phyloP scores from a whole-genome alignment of 108 stramenopile species.

The Skeletonema costatum region DNA sequence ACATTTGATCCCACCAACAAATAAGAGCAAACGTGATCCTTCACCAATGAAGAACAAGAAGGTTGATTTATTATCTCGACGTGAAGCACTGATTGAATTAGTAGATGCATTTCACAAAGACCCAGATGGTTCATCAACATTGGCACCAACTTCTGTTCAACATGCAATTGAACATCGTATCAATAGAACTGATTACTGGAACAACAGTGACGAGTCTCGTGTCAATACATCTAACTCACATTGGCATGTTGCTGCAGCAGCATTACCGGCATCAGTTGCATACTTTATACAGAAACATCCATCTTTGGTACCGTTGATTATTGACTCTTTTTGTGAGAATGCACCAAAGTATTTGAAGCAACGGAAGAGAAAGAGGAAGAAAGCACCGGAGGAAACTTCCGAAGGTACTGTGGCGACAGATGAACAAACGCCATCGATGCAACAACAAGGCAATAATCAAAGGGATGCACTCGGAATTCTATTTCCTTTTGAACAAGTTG shows the following conservation, averaged over 20 bases:
- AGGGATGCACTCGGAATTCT: conserved; percentile 10
- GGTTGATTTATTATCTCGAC: conserved; percentile 6
- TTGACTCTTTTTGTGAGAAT: conserved; percentile 39
- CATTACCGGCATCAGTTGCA: conserved; percentile 40
- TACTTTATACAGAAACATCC: conserved; percentile 27
- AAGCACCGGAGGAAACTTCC: neutral
- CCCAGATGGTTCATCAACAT: conserved; percentile 1
- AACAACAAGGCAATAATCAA: neutral
- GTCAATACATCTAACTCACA: neutral
- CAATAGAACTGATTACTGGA: conserved; percentile 16
- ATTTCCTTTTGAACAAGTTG: conserved; percentile 34
- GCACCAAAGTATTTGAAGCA: conserved; percentile 30
- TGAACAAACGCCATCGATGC: neutral
- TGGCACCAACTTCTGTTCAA: conserved; percentile 32
- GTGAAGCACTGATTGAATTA: conserved; percentile 25
- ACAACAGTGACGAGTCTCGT: neutral
- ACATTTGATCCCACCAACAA: conserved; percentile 48
- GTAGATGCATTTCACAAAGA: conserved; percentile 11
- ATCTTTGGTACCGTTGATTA: conserved; percentile 30
- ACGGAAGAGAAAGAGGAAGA: neutral
- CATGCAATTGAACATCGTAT: conserved; percentile 47
- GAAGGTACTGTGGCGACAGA: neutral
- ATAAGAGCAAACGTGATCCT: neutral
- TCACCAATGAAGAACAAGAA: neutral
- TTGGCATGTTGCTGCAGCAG: conserved; percentile 39